Conservation (phyloP, 257 asterid genomes). For the Solanum lignicaule region DNA sequence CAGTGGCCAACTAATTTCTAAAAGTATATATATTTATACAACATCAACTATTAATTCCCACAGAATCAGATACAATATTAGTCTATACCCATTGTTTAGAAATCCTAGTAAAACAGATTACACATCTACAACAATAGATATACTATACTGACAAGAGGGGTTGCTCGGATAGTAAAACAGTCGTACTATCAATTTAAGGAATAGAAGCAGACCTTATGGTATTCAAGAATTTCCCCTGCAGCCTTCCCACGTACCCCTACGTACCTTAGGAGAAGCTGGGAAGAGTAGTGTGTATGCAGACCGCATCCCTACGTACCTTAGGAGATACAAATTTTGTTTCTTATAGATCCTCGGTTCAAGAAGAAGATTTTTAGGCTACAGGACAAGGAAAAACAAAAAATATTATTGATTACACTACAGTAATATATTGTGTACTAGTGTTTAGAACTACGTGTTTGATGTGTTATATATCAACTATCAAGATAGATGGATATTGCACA, state of each 20-base stretch:
- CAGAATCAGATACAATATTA: too few relatives aligned
- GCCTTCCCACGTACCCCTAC: slow-evolving; percentile 23
- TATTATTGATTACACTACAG: too few relatives aligned
- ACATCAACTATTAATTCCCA: too few relatives aligned
- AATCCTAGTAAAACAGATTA: background rate
- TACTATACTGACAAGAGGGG: background rate
- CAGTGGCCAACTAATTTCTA: background rate
- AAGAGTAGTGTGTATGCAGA: background rate
- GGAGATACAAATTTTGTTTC: background rate
- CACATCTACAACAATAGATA: background rate
- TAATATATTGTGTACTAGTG: too few relatives aligned
- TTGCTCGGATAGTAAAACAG: background rate
- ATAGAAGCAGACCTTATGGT: slow-evolving; percentile 55
- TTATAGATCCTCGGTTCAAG: background rate
- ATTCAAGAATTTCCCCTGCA: slow-evolving; percentile 88
- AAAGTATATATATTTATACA: background rate
- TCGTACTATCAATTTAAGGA: too few relatives aligned
- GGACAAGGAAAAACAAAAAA: too few relatives aligned
- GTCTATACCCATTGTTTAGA: too few relatives aligned
- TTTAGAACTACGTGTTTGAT: too few relatives aligned
- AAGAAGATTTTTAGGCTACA: too few relatives aligned
- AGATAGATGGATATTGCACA: too few relatives aligned
- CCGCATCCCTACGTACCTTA: background rate
- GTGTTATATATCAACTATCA: too few relatives aligned
- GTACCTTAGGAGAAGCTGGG: background rate